These are phyloP conservation scores for Amesomyces nigricolor DNA, from an alignment of 2,329 filamentous ascomycete species.

Conservation along the genomic window DNA sequence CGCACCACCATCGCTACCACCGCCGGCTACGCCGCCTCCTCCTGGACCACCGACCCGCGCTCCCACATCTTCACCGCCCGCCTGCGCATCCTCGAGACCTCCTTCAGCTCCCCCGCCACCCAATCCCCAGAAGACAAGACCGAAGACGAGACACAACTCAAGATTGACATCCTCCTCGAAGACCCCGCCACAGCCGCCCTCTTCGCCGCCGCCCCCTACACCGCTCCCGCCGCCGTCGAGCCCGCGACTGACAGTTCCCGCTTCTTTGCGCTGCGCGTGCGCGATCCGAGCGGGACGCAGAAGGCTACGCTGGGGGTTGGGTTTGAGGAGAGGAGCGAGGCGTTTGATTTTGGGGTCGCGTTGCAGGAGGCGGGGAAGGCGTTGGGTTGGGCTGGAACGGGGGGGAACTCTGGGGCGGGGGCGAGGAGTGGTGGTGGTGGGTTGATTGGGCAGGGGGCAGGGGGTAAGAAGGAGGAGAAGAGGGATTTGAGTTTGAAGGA, in stretches of 20 bases:
- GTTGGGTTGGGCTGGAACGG: constrained; percentile 40
- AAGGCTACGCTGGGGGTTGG: constrained; percentile 79
- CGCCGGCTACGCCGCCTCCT: constrained; percentile 70
- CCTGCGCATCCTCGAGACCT: constrained; percentile 71
- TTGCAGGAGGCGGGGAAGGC: constrained; percentile 72
- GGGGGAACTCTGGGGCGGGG: constrained; percentile 30
- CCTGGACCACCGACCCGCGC: constrained; percentile 67
- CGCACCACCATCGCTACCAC: constrained; percentile 65
- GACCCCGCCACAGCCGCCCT: constrained; percentile 66
- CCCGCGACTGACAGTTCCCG: constrained; percentile 71
- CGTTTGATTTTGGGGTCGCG: constrained; percentile 78
- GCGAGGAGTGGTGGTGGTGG: constrained; percentile 25
- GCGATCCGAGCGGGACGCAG: constrained; percentile 61
- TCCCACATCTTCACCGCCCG: constrained; percentile 83
- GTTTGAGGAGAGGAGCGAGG: constrained; percentile 79
- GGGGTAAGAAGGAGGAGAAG: constrained; percentile 47
- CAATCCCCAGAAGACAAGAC: constrained; percentile 38
- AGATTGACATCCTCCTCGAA: constrained; percentile 72
- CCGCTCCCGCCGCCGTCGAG: constrained; percentile 59
- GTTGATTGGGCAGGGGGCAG: constrained; percentile 21
- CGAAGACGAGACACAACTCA: constrained; percentile 41
- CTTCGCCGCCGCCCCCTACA: constrained; percentile 81
- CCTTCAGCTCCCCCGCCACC: constrained; percentile 38
- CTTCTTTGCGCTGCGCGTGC: constrained; percentile 79
- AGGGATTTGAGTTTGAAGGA: constrained; percentile 82